Base-by-base conservation (phyloP, 2,329 filamentous ascomycete genomes). In the Alternaria sp. region DNA sequence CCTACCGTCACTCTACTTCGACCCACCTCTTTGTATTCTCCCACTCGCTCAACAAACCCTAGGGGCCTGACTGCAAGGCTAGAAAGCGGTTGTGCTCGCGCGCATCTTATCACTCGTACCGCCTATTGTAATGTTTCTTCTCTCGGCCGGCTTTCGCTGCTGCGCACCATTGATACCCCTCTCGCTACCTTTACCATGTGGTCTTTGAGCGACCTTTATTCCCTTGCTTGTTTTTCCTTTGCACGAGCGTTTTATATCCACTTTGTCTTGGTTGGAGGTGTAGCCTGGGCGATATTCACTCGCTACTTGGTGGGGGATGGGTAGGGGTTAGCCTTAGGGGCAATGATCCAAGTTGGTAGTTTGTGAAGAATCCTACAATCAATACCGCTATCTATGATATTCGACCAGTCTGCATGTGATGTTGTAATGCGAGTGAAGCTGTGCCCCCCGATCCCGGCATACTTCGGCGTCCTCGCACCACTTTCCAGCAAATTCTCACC, bases 211-310 rank as follows among this genome's bases (percentile, higher is more conserved):
- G 26, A 30, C 55, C 19, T 51, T 65, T 50, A 30, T 57, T 23
- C 51, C 21, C 46, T 57, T 47, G 50, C 15, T 44, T 56, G 40
- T 47, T 15, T 4, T 52, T 57, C 19, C 17, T 23, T 80, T 81
- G 81, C 79, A 81, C 79, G 77, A 81, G 73, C 79, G 80, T 81
- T 78, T 80, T 80, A 81, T 78, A 80, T 53, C 23, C 50, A 44
- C 43, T 36, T 32, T 36, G 43, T 46, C 10, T 54, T 19, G 12
- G 12, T 30, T 10, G 40, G 43, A 26, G 53, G 23, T 56, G 40
- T 52, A 56, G n/a, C 25, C 26, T 30, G 17, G 40, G 53, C 40
- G 40, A 28, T 21, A 15, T 50, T 43, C 21, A 32, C 51, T 47
- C 52, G 30, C 57, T 50, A 54, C 40, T 59, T 52, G 50, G 17